Percentiles rank a stretch among this genome's conserved stretches.
Evolutionary conservation across 2,329 filamentous ascomycete species (phyloP).

Genomic region (Malbranchea cinnamomea): DNA sequence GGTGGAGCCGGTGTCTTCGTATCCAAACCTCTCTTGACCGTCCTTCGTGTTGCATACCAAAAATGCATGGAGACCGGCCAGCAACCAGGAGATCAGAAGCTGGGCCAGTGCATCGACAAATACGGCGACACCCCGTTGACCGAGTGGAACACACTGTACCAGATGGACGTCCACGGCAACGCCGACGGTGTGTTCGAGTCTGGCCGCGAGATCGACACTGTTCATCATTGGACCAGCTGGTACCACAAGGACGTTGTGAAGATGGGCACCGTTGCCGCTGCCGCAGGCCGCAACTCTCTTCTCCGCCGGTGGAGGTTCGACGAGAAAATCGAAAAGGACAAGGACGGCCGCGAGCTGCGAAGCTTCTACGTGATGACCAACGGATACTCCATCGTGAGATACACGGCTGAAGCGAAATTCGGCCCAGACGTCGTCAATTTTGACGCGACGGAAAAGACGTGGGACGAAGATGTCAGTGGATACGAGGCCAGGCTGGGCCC

Average conservation of each 20-base stretch:
- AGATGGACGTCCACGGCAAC: constrained; percentile 30
- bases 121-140: constrained; percentile 26
- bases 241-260: constrained; percentile 30
- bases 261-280: constrained; percentile 28
- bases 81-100: constrained; percentile 30
- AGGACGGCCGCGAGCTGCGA: constrained; percentile 21
- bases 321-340: constrained; percentile 19
- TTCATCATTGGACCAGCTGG: constrained; percentile 32
- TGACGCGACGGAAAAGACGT: constrained; percentile 29
- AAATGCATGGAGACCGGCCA: constrained; percentile 29
- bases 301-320: constrained; percentile 32
- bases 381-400: constrained; percentile 29
- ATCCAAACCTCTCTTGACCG: constrained; percentile 25
- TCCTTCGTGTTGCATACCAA: constrained; percentile 24
- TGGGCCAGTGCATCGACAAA: constrained; percentile 28
- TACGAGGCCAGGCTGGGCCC: constrained; percentile 27
- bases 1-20: constrained; percentile 31
- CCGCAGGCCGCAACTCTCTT: constrained; percentile 26
- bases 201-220: constrained; percentile 27
- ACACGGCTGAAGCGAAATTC: constrained; percentile 23
- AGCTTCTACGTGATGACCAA: constrained; percentile 31
- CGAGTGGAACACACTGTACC: constrained; percentile 27
- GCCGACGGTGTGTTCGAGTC: constrained; percentile 30
- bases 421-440: constrained; percentile 28
- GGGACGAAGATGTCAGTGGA: constrained; percentile 27